These are phyloP conservation scores for Hanseniaspora hatyaiensis DNA, from an alignment of 805 yeast species.

Conservation along the genomic window DNA sequence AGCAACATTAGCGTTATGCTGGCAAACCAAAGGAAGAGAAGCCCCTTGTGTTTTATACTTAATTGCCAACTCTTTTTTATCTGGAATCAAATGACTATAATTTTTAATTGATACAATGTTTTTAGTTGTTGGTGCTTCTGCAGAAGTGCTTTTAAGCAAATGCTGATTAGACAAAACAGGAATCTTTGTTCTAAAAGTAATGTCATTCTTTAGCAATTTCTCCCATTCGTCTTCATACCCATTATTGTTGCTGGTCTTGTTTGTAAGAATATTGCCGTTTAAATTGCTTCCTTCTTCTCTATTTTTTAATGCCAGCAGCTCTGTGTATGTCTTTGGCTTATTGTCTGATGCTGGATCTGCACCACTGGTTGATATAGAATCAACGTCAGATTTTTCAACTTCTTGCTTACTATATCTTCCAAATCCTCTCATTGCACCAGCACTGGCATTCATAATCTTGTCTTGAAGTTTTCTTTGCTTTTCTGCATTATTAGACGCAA, in stretches of 20 bases:
- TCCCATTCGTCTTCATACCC: slow-evolving; percentile 51
- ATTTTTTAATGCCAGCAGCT: slow-evolving; percentile 21
- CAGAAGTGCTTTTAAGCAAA: slow-evolving; percentile 33
- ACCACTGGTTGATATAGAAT: slow-evolving; percentile 13
- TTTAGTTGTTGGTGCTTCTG: slow-evolving; percentile 24
- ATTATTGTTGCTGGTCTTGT: slow-evolving; percentile 21
- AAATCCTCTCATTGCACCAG: slow-evolving; percentile 23
- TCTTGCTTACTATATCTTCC: slow-evolving; percentile 22
- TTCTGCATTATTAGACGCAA: slow-evolving; percentile 39
- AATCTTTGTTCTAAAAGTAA: slow-evolving; percentile 34
- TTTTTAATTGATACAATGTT: slow-evolving; percentile 57
- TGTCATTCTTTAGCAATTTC: slow-evolving; percentile 48
- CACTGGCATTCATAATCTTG: slow-evolving; percentile 21
- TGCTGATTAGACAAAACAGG: slow-evolving; percentile 21
- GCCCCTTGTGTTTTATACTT: slow-evolving; percentile 57
- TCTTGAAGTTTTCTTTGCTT: slow-evolving; percentile 30
- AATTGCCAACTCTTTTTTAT: slow-evolving; percentile 56
- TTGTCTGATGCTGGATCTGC: slow-evolving; percentile 1
- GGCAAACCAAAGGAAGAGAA: slow-evolving; percentile 51
- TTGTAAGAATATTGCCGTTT: background rate
- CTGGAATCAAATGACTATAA: slow-evolving; percentile 60
- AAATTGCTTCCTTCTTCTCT: background rate
- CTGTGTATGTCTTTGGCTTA: slow-evolving; percentile 30
- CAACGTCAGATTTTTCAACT: slow-evolving; percentile 2
- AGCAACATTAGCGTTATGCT: slow-evolving; percentile 63